A percentile compares a stretch with the other conserved stretches of the same genome.
These are phyloP conservation scores for Zygnema circumcarinatum DNA, from an alignment of 139 green algal species.

Conservation along the genomic window DNA sequence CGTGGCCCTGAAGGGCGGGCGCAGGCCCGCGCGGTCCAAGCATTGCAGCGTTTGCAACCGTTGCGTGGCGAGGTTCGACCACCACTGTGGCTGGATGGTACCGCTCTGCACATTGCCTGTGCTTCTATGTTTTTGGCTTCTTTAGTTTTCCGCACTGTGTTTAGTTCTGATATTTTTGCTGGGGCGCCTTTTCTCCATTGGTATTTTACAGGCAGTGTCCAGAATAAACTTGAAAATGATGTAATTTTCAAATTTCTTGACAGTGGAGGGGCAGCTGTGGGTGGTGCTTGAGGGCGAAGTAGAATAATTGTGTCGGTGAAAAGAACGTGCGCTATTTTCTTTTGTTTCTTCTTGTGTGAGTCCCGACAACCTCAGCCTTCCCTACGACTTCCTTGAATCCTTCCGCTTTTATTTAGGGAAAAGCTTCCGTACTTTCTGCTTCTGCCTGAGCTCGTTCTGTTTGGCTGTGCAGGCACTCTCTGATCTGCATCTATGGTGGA, in stretches of 20 bases:
- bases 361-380: too few species aligned
- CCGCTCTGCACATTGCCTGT: neutral
- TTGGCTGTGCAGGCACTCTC: conserved; percentile 3
- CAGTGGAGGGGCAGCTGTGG: too few species aligned
- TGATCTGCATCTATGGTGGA: conserved; percentile 14
- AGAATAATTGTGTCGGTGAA: conserved; percentile 63
- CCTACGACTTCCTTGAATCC: too few species aligned
- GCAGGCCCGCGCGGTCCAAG: conserved; percentile 51
- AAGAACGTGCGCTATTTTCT: conserved; percentile 59
- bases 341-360: conserved; percentile 62
- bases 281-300: neutral
- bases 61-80: conserved; percentile 60
- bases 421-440: too few species aligned
- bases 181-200: neutral
- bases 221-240: neutral
- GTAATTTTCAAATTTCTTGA: too few species aligned
- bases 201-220: neutral
- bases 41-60: conserved; percentile 57
- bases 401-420: too few species aligned
- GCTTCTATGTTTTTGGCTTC: neutral
- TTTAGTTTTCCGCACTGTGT: neutral
- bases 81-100: conserved; percentile 65
- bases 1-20: neutral
- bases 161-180: neutral
- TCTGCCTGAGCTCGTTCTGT: too few species aligned